phyloP scores from a whole-genome alignment of 306 rosid species.

The Citrullus mucosospermus region DNA sequence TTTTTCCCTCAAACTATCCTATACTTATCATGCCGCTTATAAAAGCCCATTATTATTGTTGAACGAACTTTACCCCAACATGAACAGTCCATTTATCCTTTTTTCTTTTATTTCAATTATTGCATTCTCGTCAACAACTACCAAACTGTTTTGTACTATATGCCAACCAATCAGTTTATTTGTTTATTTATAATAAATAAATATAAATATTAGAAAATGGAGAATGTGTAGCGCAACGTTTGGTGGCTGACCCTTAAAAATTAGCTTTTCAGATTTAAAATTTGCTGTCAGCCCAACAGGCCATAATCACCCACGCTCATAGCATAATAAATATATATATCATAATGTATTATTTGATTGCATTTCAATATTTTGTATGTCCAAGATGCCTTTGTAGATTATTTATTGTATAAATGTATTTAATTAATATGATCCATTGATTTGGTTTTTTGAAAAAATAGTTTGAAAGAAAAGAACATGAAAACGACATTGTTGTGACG shows the following conservation, averaged over 20 bases:
- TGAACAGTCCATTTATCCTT: not conserved
- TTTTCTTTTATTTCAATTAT: not conserved
- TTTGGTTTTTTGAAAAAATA: not conserved
- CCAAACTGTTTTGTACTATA: not conserved
- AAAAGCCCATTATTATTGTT: too few relatives aligned
- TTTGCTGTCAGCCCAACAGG: not conserved
- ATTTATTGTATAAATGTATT: not conserved
- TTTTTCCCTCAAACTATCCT: too few relatives aligned
- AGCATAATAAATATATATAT: not conserved
- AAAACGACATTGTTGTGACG: not conserved
- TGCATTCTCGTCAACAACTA: conserved; percentile 3
- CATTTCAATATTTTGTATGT: not conserved
- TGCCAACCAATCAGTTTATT: not conserved
- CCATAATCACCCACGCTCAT: not conserved
- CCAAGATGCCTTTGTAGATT: not conserved
- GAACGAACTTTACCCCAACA: not conserved
- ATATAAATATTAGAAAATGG: not conserved
- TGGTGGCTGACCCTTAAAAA: not conserved
- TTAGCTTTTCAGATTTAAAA: not conserved
- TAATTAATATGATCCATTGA: not conserved
- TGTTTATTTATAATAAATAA: not conserved
- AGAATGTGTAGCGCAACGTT: not conserved
- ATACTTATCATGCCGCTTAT: too few relatives aligned
- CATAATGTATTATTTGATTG: not conserved
- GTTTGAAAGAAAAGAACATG: not conserved